Evolutionary conservation across 805 yeast genomes (phyloP).

Genomic region (Metschnikowia sp.): DNA sequence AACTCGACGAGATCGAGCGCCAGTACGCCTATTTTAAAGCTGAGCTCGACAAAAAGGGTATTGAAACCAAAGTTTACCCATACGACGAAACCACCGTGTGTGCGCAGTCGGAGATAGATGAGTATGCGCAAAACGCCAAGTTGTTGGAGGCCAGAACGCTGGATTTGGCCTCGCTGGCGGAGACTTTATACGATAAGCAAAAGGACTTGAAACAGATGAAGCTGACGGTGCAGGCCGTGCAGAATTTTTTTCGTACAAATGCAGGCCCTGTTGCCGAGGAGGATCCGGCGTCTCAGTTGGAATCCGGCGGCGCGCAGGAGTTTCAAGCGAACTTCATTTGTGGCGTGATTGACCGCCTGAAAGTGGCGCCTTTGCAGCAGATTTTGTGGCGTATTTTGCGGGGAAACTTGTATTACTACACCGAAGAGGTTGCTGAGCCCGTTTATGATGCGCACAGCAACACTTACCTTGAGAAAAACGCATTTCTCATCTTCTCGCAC

Average conservation of each 20-base stretch:
- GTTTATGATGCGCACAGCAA: slow-evolving; percentile 60
- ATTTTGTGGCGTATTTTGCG: slow-evolving; percentile 90
- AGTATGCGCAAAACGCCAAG: slow-evolving; percentile 57
- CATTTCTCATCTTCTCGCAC: slow-evolving; percentile 88
- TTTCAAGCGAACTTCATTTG: slow-evolving; percentile 52
- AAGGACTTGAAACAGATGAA: slow-evolving; percentile 69
- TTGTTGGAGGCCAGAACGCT: slow-evolving; percentile 69
- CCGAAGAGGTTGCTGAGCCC: slow-evolving; percentile 67
- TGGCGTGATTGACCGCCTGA: slow-evolving; percentile 77
- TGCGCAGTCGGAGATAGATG: slow-evolving; percentile 66
- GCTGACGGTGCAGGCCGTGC: slow-evolving; percentile 40
- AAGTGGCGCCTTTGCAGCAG: slow-evolving; percentile 68
- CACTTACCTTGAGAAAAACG: slow-evolving; percentile 63
- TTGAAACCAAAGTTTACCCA: slow-evolving; percentile 35
- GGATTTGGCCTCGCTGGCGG: slow-evolving; percentile 68
- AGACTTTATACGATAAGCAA: slow-evolving; percentile 59
- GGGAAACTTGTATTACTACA: slow-evolving; percentile 82
- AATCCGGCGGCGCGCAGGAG: slow-evolving; percentile 28
- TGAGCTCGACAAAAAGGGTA: slow-evolving; percentile 49
- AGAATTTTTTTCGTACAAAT: slow-evolving; percentile 32
- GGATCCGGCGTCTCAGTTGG: slow-evolving; percentile 37
- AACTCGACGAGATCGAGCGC: slow-evolving; percentile 82
- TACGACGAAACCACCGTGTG: slow-evolving; percentile 28
- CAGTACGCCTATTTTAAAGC: slow-evolving; percentile 51
- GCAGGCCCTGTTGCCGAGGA: slow-evolving; percentile 32